A percentile compares a stretch with the other conserved stretches of the same genome.
Conservation (phyloP, 169 alveolate genomes). For the Eimeria acervulina region DNA sequence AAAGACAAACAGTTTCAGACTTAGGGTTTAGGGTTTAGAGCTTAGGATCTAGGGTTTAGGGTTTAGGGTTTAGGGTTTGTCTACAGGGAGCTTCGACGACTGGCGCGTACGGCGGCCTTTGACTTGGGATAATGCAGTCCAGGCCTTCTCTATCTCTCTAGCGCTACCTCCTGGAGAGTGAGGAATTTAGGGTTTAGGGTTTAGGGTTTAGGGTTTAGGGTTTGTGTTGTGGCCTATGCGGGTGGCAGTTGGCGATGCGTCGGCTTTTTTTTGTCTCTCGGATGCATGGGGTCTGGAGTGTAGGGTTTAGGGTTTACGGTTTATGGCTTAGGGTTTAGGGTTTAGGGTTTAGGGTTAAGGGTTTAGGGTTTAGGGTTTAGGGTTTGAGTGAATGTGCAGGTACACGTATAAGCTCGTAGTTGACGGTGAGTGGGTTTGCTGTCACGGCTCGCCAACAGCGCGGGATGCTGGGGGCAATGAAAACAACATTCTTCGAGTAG, state of each 20-base stretch:
- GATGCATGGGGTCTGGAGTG: background rate
- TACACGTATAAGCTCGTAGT: conserved; percentile 90
- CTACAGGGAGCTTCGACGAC: conserved; percentile 91
- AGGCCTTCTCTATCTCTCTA: conserved; percentile 89
- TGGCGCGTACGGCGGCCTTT: conserved; percentile 93
- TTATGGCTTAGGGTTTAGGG: background rate
- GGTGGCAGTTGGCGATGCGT: background rate
- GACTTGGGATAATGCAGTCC: conserved; percentile 88
- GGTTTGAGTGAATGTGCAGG: conserved; percentile 49
- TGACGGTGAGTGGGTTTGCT: conserved; percentile 94
- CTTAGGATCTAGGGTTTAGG: conserved; percentile 20
- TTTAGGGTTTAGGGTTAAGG: background rate
- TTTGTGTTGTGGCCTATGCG: background rate
- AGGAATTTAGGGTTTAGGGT: conserved; percentile 36
- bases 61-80: background rate
- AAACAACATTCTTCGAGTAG: conserved; percentile 89
- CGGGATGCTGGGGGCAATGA: conserved; percentile 91
- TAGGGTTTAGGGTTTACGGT: background rate
- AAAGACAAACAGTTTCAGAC: too few relatives aligned
- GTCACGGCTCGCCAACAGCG: conserved; percentile 90
- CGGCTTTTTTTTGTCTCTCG: background rate
- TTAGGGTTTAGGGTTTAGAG: background rate
- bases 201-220: background rate
- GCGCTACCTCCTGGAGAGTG: conserved; percentile 91
- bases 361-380: background rate